Percentiles rank a stretch among this genome's conserved stretches.
phyloP scores from a whole-genome alignment of 495 filamentous ascomycete genomes.

The Daldinia decipiens region DNA sequence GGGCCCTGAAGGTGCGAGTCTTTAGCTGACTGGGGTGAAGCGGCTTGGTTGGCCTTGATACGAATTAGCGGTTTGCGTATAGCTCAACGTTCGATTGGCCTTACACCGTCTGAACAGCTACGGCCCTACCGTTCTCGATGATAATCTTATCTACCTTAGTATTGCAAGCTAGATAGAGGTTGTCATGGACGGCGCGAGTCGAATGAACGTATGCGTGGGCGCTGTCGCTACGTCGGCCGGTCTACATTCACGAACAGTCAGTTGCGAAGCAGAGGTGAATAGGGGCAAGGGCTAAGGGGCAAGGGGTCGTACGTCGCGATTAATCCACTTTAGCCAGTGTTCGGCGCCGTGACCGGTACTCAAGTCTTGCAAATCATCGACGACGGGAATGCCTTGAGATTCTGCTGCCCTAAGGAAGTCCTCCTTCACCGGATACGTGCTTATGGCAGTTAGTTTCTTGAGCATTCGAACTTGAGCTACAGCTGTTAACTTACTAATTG shows the following conservation, averaged over 20 bases:
- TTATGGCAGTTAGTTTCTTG: conserved; percentile 2
- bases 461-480: neutral
- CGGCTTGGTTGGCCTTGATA: conserved; percentile 55
- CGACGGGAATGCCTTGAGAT: conserved; percentile 77
- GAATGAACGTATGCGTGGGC: conserved; percentile 82
- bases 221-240: conserved; percentile 74
- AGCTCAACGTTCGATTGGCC: neutral
- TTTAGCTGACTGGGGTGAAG: conserved; percentile 54
- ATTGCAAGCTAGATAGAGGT: conserved; percentile 79
- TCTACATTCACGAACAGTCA: conserved; percentile 50
- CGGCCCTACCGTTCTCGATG: conserved; percentile 74
- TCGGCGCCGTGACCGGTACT: conserved; percentile 69
- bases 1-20: conserved; percentile 70
- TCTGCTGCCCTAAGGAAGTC: conserved; percentile 85
- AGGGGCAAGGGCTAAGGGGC: neutral
- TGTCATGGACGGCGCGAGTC: conserved; percentile 70
- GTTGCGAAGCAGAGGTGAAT: conserved; percentile 4
- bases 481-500: conserved; percentile 61
- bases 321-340: conserved; percentile 76
- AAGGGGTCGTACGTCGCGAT: conserved; percentile 64
- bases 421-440: conserved; percentile 74
- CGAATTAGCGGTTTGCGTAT: neutral
- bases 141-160: conserved; percentile 87
- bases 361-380: conserved; percentile 76
- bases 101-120: conserved; percentile 66